Evolutionary conservation across 2,329 filamentous ascomycete species (phyloP), one percentile per base, ranked within the genome.

Genomic region (Cladosporium sp.): DNA sequence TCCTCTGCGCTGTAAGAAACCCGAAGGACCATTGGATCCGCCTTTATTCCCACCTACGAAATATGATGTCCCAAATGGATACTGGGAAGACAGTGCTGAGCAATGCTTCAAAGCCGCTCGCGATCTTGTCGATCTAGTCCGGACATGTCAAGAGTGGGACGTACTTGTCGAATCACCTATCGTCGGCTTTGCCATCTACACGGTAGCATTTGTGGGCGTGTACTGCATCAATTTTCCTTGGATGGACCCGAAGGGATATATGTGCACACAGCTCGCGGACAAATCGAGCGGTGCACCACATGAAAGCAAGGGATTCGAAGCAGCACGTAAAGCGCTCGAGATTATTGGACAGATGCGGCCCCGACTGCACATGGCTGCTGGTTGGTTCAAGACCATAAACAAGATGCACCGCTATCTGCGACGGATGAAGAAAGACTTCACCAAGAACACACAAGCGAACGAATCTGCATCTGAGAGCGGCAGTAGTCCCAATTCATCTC

Each of bases 161-260:
- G 83, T 82, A 58, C 74, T 89, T 1, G 84, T 86, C 1, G 83
- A 89, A 70, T 90, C 88, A 1, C 85, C 87, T 0, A 80, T 89
- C 36, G 81, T 87, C 3, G 80, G 84, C 3, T 90, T 88, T 66
- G 82, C 86, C 2, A 78, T 88, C 39, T 90, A 86, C 78, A 83
- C 82, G 11, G 85, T 87, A 0, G 82, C 83, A 0, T 87, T 88
- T 65, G 79, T 84, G 15, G 76, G 85, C 36, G 78, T 88, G 2
- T 90, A 90, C 68, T 84, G 83, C 11, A 77, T 80, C 45, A 83
- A 86, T 66, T 90, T 90, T 59, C 85, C 85, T 0, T 80, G 83
- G 59, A 89, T 90, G 84, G 88, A 90, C 64, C 76, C 76, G 1
- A 74, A 81, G 11, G 73, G 76, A 3, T 81, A 82, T 66, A 81